Percentiles rank a stretch among this genome's conserved stretches.
These are phyloP conservation scores for Aspergillus nidulans DNA, from an alignment of 495 filamentous ascomycete genomes.

Conservation along the genomic window DNA sequence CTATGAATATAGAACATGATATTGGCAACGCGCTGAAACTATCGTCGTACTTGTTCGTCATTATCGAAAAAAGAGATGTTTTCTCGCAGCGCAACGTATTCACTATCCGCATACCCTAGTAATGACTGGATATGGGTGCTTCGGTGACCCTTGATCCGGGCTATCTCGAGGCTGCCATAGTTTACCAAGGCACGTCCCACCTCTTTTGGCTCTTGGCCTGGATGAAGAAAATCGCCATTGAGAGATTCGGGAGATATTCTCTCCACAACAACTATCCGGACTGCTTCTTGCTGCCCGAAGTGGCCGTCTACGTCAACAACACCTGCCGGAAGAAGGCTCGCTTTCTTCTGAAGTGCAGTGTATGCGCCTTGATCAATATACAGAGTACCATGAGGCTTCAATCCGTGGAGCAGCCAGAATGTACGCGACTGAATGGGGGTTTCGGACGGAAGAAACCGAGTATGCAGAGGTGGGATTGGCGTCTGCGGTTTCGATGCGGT, in stretches of 20 bases:
- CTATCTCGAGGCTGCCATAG: conserved; percentile 80
- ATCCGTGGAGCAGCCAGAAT: conserved; percentile 94
- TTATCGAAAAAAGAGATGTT: conserved; percentile 73
- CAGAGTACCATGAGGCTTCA: conserved; percentile 85
- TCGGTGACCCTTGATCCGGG: conserved; percentile 74
- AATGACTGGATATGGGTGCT: conserved; percentile 74
- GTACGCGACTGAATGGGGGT: conserved; percentile 85
- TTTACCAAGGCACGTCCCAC: conserved; percentile 91
- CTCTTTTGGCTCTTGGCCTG: conserved; percentile 56
- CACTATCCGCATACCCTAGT: conserved; percentile 87
- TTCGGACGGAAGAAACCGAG: conserved; percentile 83
- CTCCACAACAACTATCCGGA: conserved; percentile 74
- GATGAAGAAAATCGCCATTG: conserved; percentile 41
- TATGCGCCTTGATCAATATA: conserved; percentile 90
- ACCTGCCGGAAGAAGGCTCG: conserved; percentile 86
- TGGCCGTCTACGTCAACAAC: conserved; percentile 82
- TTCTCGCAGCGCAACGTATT: conserved; percentile 88
- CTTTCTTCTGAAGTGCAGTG: conserved; percentile 70
- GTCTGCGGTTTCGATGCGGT: conserved; percentile 1
- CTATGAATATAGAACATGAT: not conserved
- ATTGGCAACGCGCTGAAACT: not conserved
- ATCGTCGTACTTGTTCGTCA: conserved; percentile 16
- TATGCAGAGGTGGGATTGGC: conserved; percentile 68
- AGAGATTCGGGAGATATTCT: conserved; percentile 34
- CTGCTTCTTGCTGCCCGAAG: conserved; percentile 90